These are phyloP conservation scores for Eucalyptus pauciflora DNA, from an alignment of 345 rosid genomes.

Conservation along the genomic window DNA sequence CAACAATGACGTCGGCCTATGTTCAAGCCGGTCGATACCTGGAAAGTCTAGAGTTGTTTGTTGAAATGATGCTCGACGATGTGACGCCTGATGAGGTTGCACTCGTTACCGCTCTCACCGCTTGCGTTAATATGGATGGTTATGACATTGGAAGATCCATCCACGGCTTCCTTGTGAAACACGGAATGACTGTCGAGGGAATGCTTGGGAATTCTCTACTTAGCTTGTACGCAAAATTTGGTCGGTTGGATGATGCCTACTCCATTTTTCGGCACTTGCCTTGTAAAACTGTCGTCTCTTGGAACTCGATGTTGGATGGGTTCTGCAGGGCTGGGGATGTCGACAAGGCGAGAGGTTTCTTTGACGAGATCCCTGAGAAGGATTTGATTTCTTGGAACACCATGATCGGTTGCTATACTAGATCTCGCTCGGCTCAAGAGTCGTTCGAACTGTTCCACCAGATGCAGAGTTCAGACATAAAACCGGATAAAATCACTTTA, in stretches of 20 bases:
- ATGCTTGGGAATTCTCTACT: conserved; percentile 7
- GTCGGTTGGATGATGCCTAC: background rate
- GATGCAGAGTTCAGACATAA: conserved; percentile 5
- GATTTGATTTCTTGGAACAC: background rate
- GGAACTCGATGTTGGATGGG: conserved; percentile 14
- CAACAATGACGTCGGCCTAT: background rate
- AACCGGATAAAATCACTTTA: conserved; percentile 5
- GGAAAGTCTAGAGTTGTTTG: background rate
- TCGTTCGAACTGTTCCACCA: background rate
- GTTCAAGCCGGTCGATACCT: background rate
- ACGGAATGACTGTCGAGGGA: background rate
- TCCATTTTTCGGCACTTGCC: conserved; percentile 3
- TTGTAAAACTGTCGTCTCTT: background rate
- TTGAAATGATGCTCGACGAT: background rate
- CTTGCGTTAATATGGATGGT: background rate
- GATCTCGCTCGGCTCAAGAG: background rate
- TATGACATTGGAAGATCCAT: background rate
- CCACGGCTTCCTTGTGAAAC: background rate
- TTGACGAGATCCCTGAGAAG: background rate
- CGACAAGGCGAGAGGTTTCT: background rate
- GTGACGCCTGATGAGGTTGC: background rate
- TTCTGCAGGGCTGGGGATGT: conserved; percentile 1
- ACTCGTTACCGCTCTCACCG: background rate
- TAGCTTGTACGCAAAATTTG: background rate
- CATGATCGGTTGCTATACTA: background rate